Conservation (phyloP, 768 basidiomycete species). For the Cyclocybe aegerita region DNA sequence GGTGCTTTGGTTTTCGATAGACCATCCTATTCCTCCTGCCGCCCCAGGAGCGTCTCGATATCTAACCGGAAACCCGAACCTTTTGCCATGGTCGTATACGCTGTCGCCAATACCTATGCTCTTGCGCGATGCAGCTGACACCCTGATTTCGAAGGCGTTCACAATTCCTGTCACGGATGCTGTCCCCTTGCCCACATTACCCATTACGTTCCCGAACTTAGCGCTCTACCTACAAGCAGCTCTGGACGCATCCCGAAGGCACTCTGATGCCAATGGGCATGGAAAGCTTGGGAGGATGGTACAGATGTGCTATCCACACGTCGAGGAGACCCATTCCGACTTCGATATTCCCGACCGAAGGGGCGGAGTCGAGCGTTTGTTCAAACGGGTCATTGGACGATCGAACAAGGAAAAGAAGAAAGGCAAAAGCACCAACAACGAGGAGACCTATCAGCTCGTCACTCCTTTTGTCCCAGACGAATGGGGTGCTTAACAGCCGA, state of each 20-base stretch:
- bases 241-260: constrained; percentile 65
- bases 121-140: constrained; percentile 64
- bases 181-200: constrained; percentile 68
- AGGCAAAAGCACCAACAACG: constrained; percentile 62
- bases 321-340: constrained; percentile 28
- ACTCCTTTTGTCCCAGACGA: constrained; percentile 81
- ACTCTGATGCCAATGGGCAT: constrained; percentile 60
- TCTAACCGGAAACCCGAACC: constrained; percentile 56
- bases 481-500: constrained; percentile 42
- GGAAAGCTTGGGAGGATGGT: constrained; percentile 72
- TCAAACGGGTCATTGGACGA: constrained; percentile 63
- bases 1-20: constrained; percentile 76
- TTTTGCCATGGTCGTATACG: constrained; percentile 73
- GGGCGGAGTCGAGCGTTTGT: constrained; percentile 46
- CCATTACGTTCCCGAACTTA: constrained; percentile 73
- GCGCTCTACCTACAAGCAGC: constrained; percentile 75
- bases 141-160: constrained; percentile 65
- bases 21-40: constrained; percentile 56
- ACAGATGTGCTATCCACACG: constrained; percentile 60
- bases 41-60: constrained; percentile 46
- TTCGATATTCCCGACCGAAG: constrained; percentile 32
- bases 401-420: constrained; percentile 42
- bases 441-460: constrained; percentile 79
- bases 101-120: constrained; percentile 59
- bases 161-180: constrained; percentile 61